Conservation (phyloP, 1,139 yeast genomes). For the Kurtzmaniella quercitrusa region DNA sequence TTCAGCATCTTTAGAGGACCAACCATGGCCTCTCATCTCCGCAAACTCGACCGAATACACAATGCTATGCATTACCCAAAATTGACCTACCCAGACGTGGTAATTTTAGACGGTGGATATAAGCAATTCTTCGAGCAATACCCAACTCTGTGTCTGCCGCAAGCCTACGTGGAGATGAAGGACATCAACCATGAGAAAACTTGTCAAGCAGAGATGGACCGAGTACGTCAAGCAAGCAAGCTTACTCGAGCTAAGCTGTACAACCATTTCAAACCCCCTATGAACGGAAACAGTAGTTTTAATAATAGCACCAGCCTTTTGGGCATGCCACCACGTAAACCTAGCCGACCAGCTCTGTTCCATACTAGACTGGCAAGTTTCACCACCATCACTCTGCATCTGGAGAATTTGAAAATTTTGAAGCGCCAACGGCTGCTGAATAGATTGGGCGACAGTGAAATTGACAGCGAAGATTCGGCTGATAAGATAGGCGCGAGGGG, state of each 20-base stretch:
- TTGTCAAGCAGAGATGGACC: slow-evolving; percentile 70
- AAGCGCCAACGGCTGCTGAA: slow-evolving; percentile 31
- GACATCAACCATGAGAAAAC: slow-evolving; percentile 61
- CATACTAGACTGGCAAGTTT: slow-evolving; percentile 25
- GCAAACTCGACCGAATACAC: slow-evolving; percentile 74
- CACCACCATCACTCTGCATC: slow-evolving; percentile 29
- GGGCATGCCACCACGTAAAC: slow-evolving; percentile 3
- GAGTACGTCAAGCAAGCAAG: slow-evolving; percentile 60
- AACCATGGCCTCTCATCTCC: slow-evolving; percentile 77
- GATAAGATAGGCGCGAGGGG: background rate
- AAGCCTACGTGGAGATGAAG: slow-evolving; percentile 83
- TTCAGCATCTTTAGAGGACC: slow-evolving; percentile 93
- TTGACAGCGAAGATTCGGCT: background rate
- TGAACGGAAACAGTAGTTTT: background rate
- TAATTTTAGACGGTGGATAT: slow-evolving; percentile 89
- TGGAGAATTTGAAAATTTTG: slow-evolving; percentile 29
- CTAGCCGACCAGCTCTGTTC: slow-evolving; percentile 3
- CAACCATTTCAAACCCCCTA: slow-evolving; percentile 18
- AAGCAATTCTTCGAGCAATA: slow-evolving; percentile 63
- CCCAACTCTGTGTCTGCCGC: slow-evolving; percentile 58
- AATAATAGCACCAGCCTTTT: slow-evolving; percentile 3
- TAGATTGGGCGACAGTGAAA: slow-evolving; percentile 5
- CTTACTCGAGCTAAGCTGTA: slow-evolving; percentile 37
- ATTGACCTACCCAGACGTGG: slow-evolving; percentile 81
- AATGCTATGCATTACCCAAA: slow-evolving; percentile 77